Conservation (phyloP, 2,329 filamentous ascomycete species). For the Monilinia polystroma region DNA sequence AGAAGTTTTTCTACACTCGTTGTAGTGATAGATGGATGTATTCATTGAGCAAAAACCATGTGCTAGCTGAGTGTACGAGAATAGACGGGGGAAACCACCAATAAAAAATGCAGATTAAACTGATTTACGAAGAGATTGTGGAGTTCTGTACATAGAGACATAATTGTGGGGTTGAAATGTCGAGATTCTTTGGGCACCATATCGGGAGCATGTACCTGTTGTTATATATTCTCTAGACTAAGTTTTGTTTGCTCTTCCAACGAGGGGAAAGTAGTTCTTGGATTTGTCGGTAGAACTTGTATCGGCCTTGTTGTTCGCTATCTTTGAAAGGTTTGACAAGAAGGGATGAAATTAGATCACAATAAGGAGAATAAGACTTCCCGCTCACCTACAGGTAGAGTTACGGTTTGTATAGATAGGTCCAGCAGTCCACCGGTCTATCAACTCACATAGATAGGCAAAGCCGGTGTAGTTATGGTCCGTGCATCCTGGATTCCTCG, state of each 20-base stretch:
- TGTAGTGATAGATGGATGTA: slow-evolving; percentile 59
- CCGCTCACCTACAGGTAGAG: too few species aligned
- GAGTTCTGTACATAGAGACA: not conserved
- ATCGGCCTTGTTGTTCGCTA: not conserved
- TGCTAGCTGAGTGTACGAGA: slow-evolving; percentile 43
- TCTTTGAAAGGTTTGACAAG: not conserved
- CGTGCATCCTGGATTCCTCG: slow-evolving; percentile 6
- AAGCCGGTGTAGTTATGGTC: not conserved
- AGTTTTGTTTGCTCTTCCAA: slow-evolving; percentile 44
- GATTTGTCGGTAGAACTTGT: not conserved
- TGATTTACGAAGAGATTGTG: not conserved
- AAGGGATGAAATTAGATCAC: not conserved
- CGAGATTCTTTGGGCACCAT: slow-evolving; percentile 54
- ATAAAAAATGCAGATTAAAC: not conserved
- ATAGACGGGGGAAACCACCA: not conserved
- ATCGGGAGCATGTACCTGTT: slow-evolving; percentile 60
- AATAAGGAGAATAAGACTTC: not conserved
- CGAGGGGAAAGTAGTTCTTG: slow-evolving; percentile 43
- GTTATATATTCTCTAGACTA: slow-evolving; percentile 49
- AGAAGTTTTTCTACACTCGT: slow-evolving; percentile 60
- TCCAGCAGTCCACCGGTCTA: not conserved
- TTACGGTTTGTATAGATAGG: not conserved
- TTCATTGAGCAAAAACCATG: slow-evolving; percentile 47
- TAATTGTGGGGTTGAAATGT: slow-evolving; percentile 39
- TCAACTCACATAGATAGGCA: not conserved